Evolutionary conservation across 129 eudicot genomes (phyloP).

Genomic region (Lactuca saligna): DNA sequence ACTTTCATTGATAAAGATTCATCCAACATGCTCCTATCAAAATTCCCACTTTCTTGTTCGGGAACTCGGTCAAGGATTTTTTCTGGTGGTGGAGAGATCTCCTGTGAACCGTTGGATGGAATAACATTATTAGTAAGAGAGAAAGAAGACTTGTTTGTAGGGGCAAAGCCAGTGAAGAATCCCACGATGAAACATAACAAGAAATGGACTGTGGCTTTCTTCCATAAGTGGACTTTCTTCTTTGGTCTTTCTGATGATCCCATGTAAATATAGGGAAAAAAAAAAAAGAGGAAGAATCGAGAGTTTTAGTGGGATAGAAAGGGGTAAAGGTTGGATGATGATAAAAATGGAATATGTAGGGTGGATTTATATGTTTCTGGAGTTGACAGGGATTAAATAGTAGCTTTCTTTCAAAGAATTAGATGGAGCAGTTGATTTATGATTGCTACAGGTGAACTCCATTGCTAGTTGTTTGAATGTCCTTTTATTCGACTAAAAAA

Average conservation of each 20-base stretch:
- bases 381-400: constrained; percentile 22
- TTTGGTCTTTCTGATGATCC: constrained; percentile 74
- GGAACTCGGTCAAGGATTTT: constrained; percentile 25
- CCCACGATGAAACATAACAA: constrained; percentile 77
- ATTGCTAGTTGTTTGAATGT: constrained; percentile 22
- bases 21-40: constrained; percentile 46
- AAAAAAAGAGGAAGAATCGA: not conserved
- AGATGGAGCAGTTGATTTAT: constrained; percentile 33
- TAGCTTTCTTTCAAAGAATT: constrained; percentile 23
- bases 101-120: constrained; percentile 34
- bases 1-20: constrained; percentile 33
- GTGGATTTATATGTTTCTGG: constrained; percentile 10
- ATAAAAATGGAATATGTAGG: constrained; percentile 9
- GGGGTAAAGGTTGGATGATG: constrained; percentile 4
- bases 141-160: constrained; percentile 55
- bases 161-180: constrained; percentile 92
- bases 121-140: constrained; percentile 11
- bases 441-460: constrained; percentile 39
- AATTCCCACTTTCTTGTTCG: constrained; percentile 21
- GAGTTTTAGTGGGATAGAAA: not conserved
- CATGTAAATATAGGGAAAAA: constrained; percentile 32
- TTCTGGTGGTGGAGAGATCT: constrained; percentile 42
- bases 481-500: constrained; percentile 4
- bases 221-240: constrained; percentile 67
- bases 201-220: constrained; percentile 89